A percentile compares a stretch with the other conserved stretches of the same genome.
phyloP scores from a whole-genome alignment of 1,284 basidiomycete genomes.

The Fomitiporia mediterranea region DNA sequence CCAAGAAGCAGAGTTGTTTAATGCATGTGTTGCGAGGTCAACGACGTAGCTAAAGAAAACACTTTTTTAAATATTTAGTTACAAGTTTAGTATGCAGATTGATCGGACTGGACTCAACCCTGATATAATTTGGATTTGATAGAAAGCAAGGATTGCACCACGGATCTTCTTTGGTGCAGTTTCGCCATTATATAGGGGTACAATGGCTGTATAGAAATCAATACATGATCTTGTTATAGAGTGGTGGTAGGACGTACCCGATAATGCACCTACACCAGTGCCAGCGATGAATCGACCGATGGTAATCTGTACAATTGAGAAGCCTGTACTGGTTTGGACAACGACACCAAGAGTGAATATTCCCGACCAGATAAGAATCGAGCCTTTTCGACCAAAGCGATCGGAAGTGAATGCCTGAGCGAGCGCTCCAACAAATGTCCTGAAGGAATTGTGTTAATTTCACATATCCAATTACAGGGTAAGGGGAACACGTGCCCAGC shows the following conservation, averaged over 20 bases:
- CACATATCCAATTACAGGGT: not conserved
- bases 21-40: constrained; percentile 62
- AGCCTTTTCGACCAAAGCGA: constrained; percentile 62
- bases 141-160: constrained; percentile 69
- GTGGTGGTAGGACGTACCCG: constrained; percentile 36
- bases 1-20: constrained; percentile 63
- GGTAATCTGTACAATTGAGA: constrained; percentile 60
- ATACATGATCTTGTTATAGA: not conserved
- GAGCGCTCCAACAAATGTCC: constrained; percentile 70
- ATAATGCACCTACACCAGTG: constrained; percentile 71
- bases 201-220: constrained; percentile 48
- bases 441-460: constrained; percentile 24
- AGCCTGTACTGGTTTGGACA: constrained; percentile 63
- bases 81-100: too few species aligned
- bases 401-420: constrained; percentile 75
- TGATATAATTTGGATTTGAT: constrained; percentile 71
- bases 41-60: constrained; percentile 72
- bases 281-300: constrained; percentile 68
- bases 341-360: constrained; percentile 69
- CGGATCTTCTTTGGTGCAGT: constrained; percentile 72
- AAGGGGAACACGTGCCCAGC: constrained; percentile 54
- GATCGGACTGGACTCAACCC: constrained; percentile 41
- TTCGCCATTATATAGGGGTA: constrained; percentile 79
- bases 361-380: constrained; percentile 73
- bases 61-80: constrained; percentile 31